Percentiles rank a stretch among this genome's conserved stretches.
phyloP scores from a whole-genome alignment of 2,329 filamentous ascomycete genomes.

The Gyromitra esculenta region DNA sequence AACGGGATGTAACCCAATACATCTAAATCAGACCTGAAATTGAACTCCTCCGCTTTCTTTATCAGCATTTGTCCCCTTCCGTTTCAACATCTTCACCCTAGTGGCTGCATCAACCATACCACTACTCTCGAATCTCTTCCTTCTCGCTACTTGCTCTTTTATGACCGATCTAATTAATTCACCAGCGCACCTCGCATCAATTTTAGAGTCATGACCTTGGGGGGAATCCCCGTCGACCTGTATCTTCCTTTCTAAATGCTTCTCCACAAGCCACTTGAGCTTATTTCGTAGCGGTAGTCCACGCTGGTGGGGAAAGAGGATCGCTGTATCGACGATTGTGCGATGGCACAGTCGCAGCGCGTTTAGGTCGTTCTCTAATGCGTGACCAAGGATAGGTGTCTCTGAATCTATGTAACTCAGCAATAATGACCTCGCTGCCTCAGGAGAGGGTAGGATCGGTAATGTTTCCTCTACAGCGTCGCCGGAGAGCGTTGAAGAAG shows the following conservation, averaged over 20 bases:
- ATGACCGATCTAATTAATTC: conserved; percentile 81
- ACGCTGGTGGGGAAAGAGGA: conserved; percentile 80
- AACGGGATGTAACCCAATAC: neutral
- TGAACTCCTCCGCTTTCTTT: neutral
- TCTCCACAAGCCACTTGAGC: conserved; percentile 77
- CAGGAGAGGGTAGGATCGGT: conserved; percentile 78
- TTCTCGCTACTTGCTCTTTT: conserved; percentile 56
- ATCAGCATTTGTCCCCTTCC: conserved; percentile 18
- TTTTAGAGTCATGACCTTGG: conserved; percentile 85
- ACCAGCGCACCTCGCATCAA: conserved; percentile 89
- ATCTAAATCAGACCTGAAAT: conserved; percentile 17
- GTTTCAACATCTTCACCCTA: neutral
- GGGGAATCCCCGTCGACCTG: conserved; percentile 66
- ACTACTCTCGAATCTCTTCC: conserved; percentile 18
- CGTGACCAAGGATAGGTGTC: conserved; percentile 90
- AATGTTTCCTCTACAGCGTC: conserved; percentile 61
- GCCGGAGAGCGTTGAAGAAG: conserved; percentile 56
- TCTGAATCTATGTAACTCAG: conserved; percentile 77
- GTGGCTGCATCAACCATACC: neutral
- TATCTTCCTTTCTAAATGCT: conserved; percentile 77
- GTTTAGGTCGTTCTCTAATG: conserved; percentile 94
- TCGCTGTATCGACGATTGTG: conserved; percentile 82
- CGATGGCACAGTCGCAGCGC: conserved; percentile 84
- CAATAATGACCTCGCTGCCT: conserved; percentile 77
- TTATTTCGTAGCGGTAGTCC: conserved; percentile 81